These are phyloP conservation scores for Triticum dicoccoides DNA, from an alignment of 176 grass and related monocot species.

Conservation along the genomic window DNA sequence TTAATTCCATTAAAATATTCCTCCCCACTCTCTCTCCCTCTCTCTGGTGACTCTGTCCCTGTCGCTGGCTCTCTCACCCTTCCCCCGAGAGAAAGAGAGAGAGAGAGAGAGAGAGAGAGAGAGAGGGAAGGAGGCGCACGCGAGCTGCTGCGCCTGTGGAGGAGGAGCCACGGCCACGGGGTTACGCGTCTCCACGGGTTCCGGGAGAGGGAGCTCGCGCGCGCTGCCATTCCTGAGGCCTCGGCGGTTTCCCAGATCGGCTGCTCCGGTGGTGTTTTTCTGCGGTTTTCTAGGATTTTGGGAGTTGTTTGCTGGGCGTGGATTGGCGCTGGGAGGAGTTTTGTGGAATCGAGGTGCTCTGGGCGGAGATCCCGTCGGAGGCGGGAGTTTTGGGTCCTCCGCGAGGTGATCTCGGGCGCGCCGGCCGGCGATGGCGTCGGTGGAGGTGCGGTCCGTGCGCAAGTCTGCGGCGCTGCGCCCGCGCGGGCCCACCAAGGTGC, in stretches of 20 bases:
- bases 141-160: constrained; percentile 3
- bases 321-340: constrained; percentile 14
- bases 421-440: constrained; percentile 66
- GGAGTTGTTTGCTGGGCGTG: neutral
- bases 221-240: neutral
- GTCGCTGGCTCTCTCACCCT: constrained; percentile 26
- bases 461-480: constrained; percentile 54
- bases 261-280: neutral
- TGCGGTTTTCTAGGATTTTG: constrained; percentile 9
- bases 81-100: neutral
- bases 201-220: neutral
- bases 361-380: constrained; percentile 36
- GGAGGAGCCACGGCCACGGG: neutral
- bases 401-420: constrained; percentile 13
- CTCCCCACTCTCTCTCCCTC: neutral
- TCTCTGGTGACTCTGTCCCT: constrained; percentile 20
- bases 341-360: constrained; percentile 29
- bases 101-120: neutral
- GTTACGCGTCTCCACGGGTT: neutral
- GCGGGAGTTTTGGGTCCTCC: neutral
- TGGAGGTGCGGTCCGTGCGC: constrained; percentile 58
- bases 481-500: constrained; percentile 47
- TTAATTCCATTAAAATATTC: constrained; percentile 38
- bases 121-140: constrained; percentile 1
- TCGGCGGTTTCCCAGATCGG: constrained; percentile 31